Evolutionary conservation across 2,329 filamentous ascomycete genomes (phyloP), one percentile per base, ranked within the genome.

Genomic region (Xylaria sp.): DNA sequence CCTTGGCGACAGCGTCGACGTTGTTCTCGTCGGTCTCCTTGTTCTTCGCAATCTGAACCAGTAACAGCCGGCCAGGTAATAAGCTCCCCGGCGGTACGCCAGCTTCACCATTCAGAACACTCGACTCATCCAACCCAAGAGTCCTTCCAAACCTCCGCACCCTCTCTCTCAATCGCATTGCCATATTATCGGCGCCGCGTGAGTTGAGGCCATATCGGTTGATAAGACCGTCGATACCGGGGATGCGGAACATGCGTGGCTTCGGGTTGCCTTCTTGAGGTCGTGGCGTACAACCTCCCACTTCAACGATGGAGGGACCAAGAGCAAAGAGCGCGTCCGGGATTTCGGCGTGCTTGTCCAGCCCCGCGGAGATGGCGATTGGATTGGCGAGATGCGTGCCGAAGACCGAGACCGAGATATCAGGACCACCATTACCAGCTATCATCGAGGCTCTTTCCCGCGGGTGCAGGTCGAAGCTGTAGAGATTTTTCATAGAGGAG

Each of bases 151-250:
- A 98, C 61, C 89, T 86, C 51, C 93, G 86, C 39, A 98, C 88
- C 20, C 96, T 88, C 76, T 94, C 90, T 63, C 93, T 88, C 73
- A 99, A 84, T 18, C 90, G 87, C 75, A 89, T 89, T 0, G 95
- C 94, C 82, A 98, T 92, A 75, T 91, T 88, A 78, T 97, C 95
- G 1, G 94, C 94, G 23, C 96, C 96, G 69, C 91, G 88, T 13
- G 93, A 97, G 82, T 98, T 98, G 76, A 99, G 89, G 0, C 96
- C 96, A 82, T 98, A 99, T 46, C 96, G 90, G 81, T 99, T 99
- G 80, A 99, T 93, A 80, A 99, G 86, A 18, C 93, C 94, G 73
- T 97, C 91, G 72, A 97, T 89, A 39, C 89, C 90, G 0, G 93
- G 91, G 6, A 98, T 83, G 25, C 96, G 89, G 83, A 97, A 99